phyloP scores from a whole-genome alignment of 108 stramenopile genomes.

The Nannochloropsis salina region DNA sequence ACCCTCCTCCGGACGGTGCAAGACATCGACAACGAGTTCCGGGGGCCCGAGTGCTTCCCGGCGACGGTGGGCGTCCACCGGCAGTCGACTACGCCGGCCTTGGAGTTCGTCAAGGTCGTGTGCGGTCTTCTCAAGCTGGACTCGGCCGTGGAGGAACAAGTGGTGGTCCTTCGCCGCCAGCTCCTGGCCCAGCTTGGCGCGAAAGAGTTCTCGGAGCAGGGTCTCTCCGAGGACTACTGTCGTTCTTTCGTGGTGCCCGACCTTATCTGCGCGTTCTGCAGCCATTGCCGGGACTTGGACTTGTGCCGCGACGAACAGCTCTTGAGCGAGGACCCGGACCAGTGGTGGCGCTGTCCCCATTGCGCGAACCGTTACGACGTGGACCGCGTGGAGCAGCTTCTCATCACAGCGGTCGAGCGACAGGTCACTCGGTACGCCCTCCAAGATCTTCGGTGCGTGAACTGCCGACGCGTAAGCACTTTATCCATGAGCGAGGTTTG shows the following conservation, averaged over 20 bases:
- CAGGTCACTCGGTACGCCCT: constrained; percentile 73
- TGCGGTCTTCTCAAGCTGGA: constrained; percentile 78
- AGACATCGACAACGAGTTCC: constrained; percentile 40
- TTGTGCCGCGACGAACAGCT: constrained; percentile 63
- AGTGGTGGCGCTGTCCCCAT: constrained; percentile 70
- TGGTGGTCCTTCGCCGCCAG: constrained; percentile 72
- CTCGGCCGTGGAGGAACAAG: constrained; percentile 58
- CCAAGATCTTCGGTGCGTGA: constrained; percentile 84
- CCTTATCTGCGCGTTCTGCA: constrained; percentile 86
- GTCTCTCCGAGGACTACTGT: constrained; percentile 77
- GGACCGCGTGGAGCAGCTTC: constrained; percentile 67
- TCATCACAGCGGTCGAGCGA: constrained; percentile 67
- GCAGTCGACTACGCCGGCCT: constrained; percentile 62
- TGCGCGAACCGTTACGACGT: constrained; percentile 75
- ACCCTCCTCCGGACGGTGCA: constrained; percentile 45
- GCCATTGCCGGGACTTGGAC: constrained; percentile 81
- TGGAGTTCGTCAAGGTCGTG: constrained; percentile 89
- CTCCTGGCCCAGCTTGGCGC: constrained; percentile 85
- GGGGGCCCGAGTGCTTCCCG: constrained; percentile 56
- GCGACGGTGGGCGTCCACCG: constrained; percentile 63
- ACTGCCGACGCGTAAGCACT: constrained; percentile 43
- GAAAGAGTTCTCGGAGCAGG: constrained; percentile 79
- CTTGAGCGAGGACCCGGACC: constrained; percentile 32
- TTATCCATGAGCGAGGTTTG: not conserved
- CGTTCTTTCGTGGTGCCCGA: constrained; percentile 78